phyloP scores from a whole-genome alignment of 805 yeast genomes.

The Candida sithepensis region DNA sequence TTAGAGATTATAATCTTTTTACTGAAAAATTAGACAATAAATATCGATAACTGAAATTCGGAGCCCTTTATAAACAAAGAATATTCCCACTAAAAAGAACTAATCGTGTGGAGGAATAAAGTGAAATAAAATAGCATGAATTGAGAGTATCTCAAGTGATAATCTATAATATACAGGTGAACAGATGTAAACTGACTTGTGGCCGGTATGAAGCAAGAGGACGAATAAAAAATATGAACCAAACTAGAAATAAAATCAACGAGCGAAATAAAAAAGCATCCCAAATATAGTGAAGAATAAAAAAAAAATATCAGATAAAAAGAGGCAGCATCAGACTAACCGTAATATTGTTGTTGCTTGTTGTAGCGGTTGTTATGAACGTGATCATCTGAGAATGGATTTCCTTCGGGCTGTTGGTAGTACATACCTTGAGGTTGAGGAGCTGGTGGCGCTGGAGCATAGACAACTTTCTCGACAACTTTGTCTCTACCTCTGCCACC shows the following conservation, averaged over 20 bases:
- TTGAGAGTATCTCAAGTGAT: no score
- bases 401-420: slow-evolving; percentile 21
- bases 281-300: background rate
- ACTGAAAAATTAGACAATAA: no score
- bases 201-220: background rate
- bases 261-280: background rate
- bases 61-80: no score
- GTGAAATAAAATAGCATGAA: no score
- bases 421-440: slow-evolving; percentile 26
- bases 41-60: no score
- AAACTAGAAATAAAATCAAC: no score
- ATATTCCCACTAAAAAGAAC: no score
- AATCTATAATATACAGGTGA: no score
- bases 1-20: no score
- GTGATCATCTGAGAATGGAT: slow-evolving; percentile 8
- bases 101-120: no score
- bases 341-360: slow-evolving; percentile 12
- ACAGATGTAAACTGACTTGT: no score
- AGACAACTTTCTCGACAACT: slow-evolving; percentile 11
- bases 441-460: slow-evolving; percentile 17
- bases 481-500: slow-evolving; percentile 1
- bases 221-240: no score
- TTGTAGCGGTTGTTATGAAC: slow-evolving; percentile 7
- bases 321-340: background rate
- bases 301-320: background rate